Conservation (phyloP, 371 early-diverging fungal genomes). For the Mucor sp. region DNA sequence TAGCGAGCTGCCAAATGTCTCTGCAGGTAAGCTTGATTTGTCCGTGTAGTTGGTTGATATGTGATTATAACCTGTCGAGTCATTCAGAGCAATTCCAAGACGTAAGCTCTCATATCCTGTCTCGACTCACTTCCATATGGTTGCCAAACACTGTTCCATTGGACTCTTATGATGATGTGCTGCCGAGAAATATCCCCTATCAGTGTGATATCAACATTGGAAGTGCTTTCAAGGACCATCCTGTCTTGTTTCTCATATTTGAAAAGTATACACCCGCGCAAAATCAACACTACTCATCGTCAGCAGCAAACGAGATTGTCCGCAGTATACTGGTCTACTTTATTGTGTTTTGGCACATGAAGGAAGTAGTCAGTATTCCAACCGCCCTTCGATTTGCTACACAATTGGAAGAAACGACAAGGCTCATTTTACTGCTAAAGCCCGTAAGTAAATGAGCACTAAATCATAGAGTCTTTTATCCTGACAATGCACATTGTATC, state of each 20-base stretch:
- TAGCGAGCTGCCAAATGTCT: constrained; percentile 6
- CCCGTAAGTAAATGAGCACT: constrained; percentile 20
- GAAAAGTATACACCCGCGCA: constrained; percentile 27
- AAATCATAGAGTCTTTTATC: background rate
- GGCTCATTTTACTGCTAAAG: constrained; percentile 22
- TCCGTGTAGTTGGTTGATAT: background rate
- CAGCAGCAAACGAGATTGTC: constrained; percentile 24
- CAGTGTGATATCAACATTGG: constrained; percentile 46
- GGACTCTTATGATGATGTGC: constrained; percentile 39
- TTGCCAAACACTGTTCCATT: constrained; percentile 24
- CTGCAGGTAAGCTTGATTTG: constrained; percentile 9
- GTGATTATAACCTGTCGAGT: too few relatives aligned
- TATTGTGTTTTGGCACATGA: constrained; percentile 54
- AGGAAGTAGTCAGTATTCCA: constrained; percentile 30
- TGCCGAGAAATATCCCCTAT: constrained; percentile 41
- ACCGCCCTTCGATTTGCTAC: constrained; percentile 40
- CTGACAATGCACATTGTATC: background rate
- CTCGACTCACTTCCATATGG: constrained; percentile 35
- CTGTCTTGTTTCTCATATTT: constrained; percentile 39
- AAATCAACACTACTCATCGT: background rate
- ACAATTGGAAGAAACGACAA: constrained; percentile 43
- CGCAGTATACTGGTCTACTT: constrained; percentile 47
- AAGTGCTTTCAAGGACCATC: constrained; percentile 50
- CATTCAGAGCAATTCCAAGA: constrained; percentile 22
- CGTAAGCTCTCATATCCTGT: constrained; percentile 24